A percentile compares a stretch with the other conserved stretches of the same genome.
Conservation (phyloP, 2,329 filamentous ascomycete genomes). For the Sordariomycetes sp. region DNA sequence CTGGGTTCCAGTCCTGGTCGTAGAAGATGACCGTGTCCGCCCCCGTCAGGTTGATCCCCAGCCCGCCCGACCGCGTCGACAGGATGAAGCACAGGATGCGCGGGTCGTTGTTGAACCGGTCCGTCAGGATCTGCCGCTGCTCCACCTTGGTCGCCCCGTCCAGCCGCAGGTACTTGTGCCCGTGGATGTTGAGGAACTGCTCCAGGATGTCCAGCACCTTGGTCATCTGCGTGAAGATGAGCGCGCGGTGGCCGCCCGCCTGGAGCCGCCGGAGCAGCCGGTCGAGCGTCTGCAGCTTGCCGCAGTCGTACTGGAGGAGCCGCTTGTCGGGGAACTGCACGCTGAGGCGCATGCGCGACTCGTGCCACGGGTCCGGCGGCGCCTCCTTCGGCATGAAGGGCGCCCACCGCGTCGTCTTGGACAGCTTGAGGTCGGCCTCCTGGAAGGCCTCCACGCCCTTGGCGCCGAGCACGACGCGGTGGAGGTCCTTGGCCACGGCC, state of each 20-base stretch:
- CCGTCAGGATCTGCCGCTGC: conserved; percentile 86
- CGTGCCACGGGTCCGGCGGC: conserved; percentile 75
- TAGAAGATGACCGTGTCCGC: conserved; percentile 99
- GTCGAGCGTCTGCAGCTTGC: conserved; percentile 86
- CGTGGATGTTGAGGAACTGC: conserved; percentile 95
- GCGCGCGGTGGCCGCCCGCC: conserved; percentile 77
- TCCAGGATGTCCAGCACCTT: conserved; percentile 96
- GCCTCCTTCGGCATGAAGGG: conserved; percentile 46
- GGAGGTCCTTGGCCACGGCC: conserved; percentile 71
- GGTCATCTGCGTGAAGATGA: conserved; percentile 99
- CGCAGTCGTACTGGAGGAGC: conserved; percentile 94
- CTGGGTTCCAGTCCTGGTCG: conserved; percentile 97
- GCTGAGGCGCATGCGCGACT: conserved; percentile 80
- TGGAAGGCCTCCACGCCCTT: conserved; percentile 46
- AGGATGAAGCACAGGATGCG: conserved; percentile 93
- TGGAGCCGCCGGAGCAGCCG: conserved; percentile 78
- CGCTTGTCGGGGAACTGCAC: conserved; percentile 96
- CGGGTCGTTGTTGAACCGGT: conserved; percentile 91
- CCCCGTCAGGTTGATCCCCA: conserved; percentile 93
- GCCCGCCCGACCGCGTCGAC: conserved; percentile 83
- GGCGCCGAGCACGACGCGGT: conserved; percentile 53
- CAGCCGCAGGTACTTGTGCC: conserved; percentile 89
- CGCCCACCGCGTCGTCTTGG: conserved; percentile 42
- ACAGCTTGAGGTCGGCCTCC: conserved; percentile 44
- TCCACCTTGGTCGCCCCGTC: conserved; percentile 97